phyloP scores from a whole-genome alignment of 2,329 filamentous ascomycete species.

The Trichophyton simii region DNA sequence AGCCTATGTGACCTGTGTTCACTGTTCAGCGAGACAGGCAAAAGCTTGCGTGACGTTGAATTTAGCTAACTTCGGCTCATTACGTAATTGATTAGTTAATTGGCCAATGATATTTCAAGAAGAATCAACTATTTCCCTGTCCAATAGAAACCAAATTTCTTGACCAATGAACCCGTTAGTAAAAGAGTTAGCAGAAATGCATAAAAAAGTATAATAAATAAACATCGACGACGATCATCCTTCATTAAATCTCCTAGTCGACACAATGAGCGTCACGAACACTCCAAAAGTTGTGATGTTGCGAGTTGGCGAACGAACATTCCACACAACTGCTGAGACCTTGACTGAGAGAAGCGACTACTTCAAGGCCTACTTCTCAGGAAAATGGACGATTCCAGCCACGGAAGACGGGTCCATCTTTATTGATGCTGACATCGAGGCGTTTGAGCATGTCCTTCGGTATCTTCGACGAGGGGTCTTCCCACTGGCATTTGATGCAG shows the following conservation, averaged over 20 bases:
- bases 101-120: too few relatives aligned
- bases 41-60: too few relatives aligned
- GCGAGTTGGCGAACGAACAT: slow-evolving; percentile 7
- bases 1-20: too few relatives aligned
- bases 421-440: slow-evolving; percentile 7
- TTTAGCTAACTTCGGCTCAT: too few relatives aligned
- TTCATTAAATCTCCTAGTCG: not conserved
- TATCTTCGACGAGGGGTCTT: slow-evolving; percentile 11
- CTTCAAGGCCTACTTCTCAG: slow-evolving; percentile 10
- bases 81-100: too few relatives aligned
- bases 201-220: too few relatives aligned
- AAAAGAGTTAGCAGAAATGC: too few relatives aligned
- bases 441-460: slow-evolving; percentile 8
- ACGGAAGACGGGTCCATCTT: slow-evolving; percentile 8
- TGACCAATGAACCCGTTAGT: too few relatives aligned
- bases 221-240: too few relatives aligned
- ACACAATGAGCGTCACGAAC: not conserved
- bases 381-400: slow-evolving; percentile 1
- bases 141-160: too few relatives aligned
- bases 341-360: slow-evolving; percentile 8
- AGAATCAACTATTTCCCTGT: too few relatives aligned
- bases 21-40: too few relatives aligned
- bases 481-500: slow-evolving; percentile 6
- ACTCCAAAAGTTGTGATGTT: not conserved
- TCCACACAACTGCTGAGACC: slow-evolving; percentile 4